phyloP scores from a whole-genome alignment of 208 protist species.

The Acanthamoeba healyi region DNA sequence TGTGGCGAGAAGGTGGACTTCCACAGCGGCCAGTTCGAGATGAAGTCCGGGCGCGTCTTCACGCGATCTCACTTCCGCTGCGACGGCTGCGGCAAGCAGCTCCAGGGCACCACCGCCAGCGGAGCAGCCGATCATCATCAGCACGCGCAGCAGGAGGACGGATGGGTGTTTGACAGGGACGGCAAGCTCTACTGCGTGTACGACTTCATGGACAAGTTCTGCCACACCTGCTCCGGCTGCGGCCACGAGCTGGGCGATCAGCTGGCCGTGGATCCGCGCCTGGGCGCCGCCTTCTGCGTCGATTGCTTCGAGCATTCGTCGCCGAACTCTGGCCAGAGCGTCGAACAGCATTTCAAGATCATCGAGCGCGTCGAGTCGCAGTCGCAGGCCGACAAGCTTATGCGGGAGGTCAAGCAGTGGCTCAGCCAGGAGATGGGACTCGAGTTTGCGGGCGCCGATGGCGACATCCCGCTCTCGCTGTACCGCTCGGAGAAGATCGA shows the following conservation, averaged over 20 bases:
- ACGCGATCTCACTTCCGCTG: not conserved
- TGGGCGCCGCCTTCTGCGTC: constrained; percentile 3
- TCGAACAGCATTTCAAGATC: not conserved
- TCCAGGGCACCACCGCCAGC: not conserved
- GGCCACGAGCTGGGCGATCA: not conserved
- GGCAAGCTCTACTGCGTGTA: constrained; percentile 65
- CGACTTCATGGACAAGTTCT: constrained; percentile 39
- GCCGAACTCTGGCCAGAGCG: not conserved
- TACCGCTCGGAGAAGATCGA: constrained; percentile 23
- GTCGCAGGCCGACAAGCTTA: not conserved
- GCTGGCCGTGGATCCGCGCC: constrained; percentile 37
- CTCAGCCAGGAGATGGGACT: not conserved
- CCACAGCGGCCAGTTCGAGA: constrained; percentile 1
- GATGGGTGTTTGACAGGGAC: constrained; percentile 19
- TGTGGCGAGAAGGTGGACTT: constrained; percentile 43
- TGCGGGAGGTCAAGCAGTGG: not conserved
- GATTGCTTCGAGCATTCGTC: not conserved
- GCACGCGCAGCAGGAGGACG: constrained; percentile 15
- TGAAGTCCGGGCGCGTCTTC: constrained; percentile 9
- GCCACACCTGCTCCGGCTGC: not conserved
- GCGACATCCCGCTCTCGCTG: constrained; percentile 18
- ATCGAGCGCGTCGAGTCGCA: not conserved
- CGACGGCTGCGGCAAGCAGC: not conserved
- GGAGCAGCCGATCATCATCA: not conserved
- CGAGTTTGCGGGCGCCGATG: not conserved